phyloP scores from a whole-genome alignment of 2,329 filamentous ascomycete genomes.

The Chaetomium globosum region DNA sequence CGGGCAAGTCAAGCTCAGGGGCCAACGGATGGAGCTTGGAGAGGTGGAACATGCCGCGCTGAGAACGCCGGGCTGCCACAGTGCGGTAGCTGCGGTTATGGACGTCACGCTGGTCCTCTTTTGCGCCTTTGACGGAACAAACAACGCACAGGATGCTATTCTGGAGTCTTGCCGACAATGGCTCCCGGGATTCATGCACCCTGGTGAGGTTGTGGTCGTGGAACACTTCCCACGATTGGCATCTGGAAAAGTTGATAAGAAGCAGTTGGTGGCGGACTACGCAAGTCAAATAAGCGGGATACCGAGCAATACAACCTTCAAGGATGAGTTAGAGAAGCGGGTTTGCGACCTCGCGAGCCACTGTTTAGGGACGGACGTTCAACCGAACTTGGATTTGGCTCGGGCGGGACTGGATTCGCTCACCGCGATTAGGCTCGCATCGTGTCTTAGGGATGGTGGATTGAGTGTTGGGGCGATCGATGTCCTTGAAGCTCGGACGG shows the following conservation, averaged over 20 bases:
- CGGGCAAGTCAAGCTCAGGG: constrained; percentile 84
- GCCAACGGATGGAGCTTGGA: constrained; percentile 79
- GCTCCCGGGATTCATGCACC: constrained; percentile 84
- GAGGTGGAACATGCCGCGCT: constrained; percentile 74
- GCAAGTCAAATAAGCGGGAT: background rate
- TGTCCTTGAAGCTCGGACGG: constrained; percentile 60
- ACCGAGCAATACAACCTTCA: constrained; percentile 25
- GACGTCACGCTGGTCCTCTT: constrained; percentile 73
- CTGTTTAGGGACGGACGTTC: constrained; percentile 38
- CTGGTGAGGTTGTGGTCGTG: constrained; percentile 68
- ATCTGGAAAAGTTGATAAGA: constrained; percentile 82
- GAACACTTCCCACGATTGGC: constrained; percentile 70
- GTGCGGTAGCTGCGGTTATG: constrained; percentile 68
- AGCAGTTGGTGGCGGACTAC: constrained; percentile 62
- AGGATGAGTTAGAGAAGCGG: constrained; percentile 42
- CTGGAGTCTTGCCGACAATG: constrained; percentile 66
- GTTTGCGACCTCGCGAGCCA: constrained; percentile 42
- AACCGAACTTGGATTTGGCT: constrained; percentile 40
- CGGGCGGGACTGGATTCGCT: constrained; percentile 48
- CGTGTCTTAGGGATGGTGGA: constrained; percentile 61
- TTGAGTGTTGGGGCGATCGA: constrained; percentile 60
- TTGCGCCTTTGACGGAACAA: constrained; percentile 56
- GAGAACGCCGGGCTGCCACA: constrained; percentile 63
- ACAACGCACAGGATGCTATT: constrained; percentile 49
- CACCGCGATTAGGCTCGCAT: constrained; percentile 57